phyloP scores from a whole-genome alignment of 257 asterid species.

The Marsdenia floribunda region DNA sequence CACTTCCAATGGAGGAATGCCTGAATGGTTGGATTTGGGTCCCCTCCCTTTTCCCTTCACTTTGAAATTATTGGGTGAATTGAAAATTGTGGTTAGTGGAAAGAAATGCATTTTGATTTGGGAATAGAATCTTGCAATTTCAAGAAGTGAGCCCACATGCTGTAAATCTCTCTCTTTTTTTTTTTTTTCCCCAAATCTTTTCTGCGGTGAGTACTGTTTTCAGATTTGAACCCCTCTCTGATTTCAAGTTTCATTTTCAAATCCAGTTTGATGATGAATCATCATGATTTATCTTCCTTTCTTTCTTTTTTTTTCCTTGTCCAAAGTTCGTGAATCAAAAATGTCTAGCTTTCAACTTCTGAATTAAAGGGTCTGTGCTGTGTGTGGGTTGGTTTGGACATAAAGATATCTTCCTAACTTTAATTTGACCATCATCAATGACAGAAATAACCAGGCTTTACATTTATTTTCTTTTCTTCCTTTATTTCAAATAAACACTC shows the following conservation, averaged over 20 bases:
- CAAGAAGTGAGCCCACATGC: neutral
- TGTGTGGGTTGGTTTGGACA: neutral
- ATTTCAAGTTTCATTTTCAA: neutral
- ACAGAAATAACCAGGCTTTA: neutral
- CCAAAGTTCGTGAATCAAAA: neutral
- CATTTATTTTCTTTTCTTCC: neutral
- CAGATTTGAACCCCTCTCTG: neutral
- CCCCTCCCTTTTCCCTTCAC: neutral
- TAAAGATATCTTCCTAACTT: neutral
- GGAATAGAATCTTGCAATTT: constrained; percentile 1
- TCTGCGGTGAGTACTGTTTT: neutral
- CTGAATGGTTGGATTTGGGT: neutral
- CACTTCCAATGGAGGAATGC: neutral
- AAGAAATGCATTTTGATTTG: neutral
- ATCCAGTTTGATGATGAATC: neutral
- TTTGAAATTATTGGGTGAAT: constrained; percentile 5
- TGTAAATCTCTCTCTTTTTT: neutral
- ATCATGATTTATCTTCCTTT: neutral
- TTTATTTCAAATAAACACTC: neutral
- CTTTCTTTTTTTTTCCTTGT: neutral
- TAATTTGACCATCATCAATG: neutral
- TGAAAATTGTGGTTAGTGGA: neutral
- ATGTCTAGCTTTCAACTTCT: neutral
- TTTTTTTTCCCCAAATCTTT: too few relatives aligned
- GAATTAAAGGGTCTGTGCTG: neutral